Base-by-base conservation (phyloP, 345 rosid species). In the Citropsis articulata region DNA sequence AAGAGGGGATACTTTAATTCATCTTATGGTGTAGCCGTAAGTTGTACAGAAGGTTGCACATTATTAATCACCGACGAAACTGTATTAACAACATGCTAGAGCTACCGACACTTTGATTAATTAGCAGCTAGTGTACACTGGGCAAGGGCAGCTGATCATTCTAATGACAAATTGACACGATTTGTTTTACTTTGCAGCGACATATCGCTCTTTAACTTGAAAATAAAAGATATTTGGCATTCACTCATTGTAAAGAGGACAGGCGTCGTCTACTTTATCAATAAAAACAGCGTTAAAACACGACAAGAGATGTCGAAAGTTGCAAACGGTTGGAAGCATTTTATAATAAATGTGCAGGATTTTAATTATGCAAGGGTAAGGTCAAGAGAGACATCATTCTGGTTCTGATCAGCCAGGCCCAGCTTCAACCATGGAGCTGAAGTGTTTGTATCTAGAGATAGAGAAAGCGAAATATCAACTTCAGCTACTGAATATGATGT, bases 291-390 rank as follows among this genome's bases (percentile, higher is more conserved):
- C 14, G 4, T 10, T 42, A 42, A 2, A 9, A 9, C 13, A 42
- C 48, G 48, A 0, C 10, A 42, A 42, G 50, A 45, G 50, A 12
- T 45, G 50, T 45, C 12, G 50, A 45, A 12, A 50, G 53, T 66
- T 69, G 35, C 56, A 36, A 45, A 64, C n/a, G 22, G 69, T 64
- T 55, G 35, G 53, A 45, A 45, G 50, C 50, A 45, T 12, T 45
- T 57, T 56, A 19, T 22, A 64, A 5, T 56, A 9, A 16, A 64
- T 25, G 35, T 48, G 60, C 55, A 22, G 62, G 75, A 62, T 61
- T 69, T 78, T 40, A 88, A 73, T 45, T 45, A 45, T 45, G 83
- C 86, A 77, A 88, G 89, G 73, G 87, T 79, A 63, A 88, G 89
- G 71, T 86, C 87, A 27, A 88, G 82, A 63, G 86, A 84, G 45